Percentiles rank a stretch among this genome's conserved stretches.
phyloP scores from a whole-genome alignment of 352 stramenopile genomes.

The Pythium phragmiticola region DNA sequence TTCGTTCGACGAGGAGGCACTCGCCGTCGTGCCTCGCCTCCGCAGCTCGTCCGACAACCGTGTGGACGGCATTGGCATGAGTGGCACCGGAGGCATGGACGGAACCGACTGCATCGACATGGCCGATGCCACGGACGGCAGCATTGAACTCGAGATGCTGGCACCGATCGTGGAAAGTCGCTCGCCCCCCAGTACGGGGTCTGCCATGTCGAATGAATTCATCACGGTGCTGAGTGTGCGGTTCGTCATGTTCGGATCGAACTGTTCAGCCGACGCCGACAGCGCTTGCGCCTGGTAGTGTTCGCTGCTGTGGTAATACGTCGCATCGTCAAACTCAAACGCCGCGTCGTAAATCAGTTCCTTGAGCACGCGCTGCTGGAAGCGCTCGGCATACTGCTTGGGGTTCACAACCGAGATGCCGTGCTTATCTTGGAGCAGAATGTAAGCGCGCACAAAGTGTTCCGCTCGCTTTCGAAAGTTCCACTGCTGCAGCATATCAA shows the following conservation, averaged over 20 bases:
- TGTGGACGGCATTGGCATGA: constrained; percentile 22
- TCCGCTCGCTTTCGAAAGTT: constrained; percentile 91
- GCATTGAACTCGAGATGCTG: constrained; percentile 1
- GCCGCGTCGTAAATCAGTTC: constrained; percentile 71
- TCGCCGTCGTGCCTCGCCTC: constrained; percentile 15
- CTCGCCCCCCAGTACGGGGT: constrained; percentile 22
- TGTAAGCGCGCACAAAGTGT: constrained; percentile 73
- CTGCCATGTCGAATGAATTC: constrained; percentile 43
- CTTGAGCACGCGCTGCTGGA: constrained; percentile 70
- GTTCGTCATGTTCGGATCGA: constrained; percentile 46
- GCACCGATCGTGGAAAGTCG: constrained; percentile 6
- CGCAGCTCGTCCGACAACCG: constrained; percentile 12
- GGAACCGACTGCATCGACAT: constrained; percentile 10
- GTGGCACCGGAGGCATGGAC: constrained; percentile 11
- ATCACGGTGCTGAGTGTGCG: constrained; percentile 50
- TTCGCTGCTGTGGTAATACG: constrained; percentile 25
- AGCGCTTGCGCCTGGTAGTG: constrained; percentile 29
- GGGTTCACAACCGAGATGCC: constrained; percentile 76
- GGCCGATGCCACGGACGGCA: constrained; percentile 4
- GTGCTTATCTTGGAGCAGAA: constrained; percentile 66
- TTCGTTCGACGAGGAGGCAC: constrained; percentile 7
- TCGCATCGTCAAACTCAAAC: constrained; percentile 35
- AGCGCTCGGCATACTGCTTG: constrained; percentile 69
- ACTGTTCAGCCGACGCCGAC: constrained; percentile 23
- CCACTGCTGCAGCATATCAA: constrained; percentile 95